A percentile compares a stretch with the other conserved stretches of the same genome.
These are phyloP conservation scores for Xylaria sp. DNA, from an alignment of 495 filamentous ascomycete genomes.

Conservation along the genomic window DNA sequence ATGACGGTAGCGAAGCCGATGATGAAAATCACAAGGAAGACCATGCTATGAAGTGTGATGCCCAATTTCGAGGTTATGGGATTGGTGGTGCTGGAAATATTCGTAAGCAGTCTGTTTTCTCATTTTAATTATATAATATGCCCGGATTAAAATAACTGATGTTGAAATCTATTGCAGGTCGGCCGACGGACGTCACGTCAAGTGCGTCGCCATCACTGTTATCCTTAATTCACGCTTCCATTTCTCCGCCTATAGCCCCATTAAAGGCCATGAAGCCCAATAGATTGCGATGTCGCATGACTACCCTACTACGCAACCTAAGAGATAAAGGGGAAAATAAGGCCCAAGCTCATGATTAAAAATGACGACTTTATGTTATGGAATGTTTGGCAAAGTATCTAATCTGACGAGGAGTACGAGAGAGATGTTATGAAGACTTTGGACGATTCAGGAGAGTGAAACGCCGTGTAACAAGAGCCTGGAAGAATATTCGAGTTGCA, in stretches of 20 bases:
- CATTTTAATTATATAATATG: background rate
- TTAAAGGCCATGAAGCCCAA: background rate
- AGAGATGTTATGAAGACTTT: background rate
- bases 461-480: background rate
- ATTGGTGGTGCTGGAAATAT: slow-evolving; percentile 52
- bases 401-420: background rate
- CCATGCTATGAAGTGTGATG: slow-evolving; percentile 34
- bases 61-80: slow-evolving; percentile 48
- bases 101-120: slow-evolving; percentile 33
- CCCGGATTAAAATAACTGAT: background rate
- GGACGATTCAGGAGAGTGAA: background rate
- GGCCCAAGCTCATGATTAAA: background rate
- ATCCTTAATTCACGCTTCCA: slow-evolving; percentile 21
- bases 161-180: slow-evolving; percentile 22
- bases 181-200: slow-evolving; percentile 36
- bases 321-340: background rate
- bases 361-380: background rate
- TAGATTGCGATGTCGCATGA: background rate
- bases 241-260: background rate
- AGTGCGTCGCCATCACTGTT: slow-evolving; percentile 28
- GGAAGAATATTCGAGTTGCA: too few species aligned
- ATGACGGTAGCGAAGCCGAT: slow-evolving; percentile 19
- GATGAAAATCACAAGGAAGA: slow-evolving; percentile 22
- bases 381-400: background rate
- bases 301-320: background rate